Evolutionary conservation across 2,329 filamentous ascomycete genomes (phyloP).

Genomic region (Myriosclerotinia curreyana): DNA sequence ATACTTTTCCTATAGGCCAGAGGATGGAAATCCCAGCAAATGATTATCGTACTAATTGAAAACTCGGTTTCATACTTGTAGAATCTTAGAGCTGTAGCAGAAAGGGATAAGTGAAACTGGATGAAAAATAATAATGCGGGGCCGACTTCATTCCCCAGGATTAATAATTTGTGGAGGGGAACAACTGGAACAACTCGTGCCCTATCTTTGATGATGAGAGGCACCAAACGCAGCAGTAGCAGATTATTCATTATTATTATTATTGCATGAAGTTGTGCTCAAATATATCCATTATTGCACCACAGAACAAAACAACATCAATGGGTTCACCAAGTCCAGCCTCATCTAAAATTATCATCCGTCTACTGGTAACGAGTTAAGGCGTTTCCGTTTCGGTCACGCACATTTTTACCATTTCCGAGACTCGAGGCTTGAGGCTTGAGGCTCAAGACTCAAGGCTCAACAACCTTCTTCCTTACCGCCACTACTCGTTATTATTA

Average conservation of each 20-base stretch:
- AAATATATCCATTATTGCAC: conserved; percentile 5
- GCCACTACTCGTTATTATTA: neutral
- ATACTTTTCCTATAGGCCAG: neutral
- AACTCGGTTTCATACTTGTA: neutral
- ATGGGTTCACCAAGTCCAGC: too few species aligned
- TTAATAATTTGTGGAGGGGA: conserved; percentile 13
- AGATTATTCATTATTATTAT: too few species aligned
- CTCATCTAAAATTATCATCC: conserved; percentile 11
- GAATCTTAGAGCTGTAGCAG: too few species aligned
- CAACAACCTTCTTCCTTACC: neutral
- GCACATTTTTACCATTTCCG: conserved; percentile 3
- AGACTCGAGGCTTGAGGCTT: too few species aligned
- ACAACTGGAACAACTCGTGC: too few species aligned
- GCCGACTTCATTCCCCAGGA: conserved; percentile 17
- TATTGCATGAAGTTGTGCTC: conserved; percentile 15
- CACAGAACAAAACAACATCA: neutral
- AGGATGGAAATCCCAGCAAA: neutral
- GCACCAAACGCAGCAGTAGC: too few species aligned
- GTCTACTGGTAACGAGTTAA: neutral
- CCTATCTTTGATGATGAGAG: too few species aligned
- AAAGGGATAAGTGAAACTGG: neutral
- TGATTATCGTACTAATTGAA: neutral
- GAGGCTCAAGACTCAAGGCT: too few species aligned
- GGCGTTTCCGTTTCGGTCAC: too few species aligned
- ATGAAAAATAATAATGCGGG: conserved; percentile 21